A percentile compares a stretch with the other conserved stretches of the same genome.
Conservation (phyloP, 2,329 filamentous ascomycete species). For the Peltaster fructicola region DNA sequence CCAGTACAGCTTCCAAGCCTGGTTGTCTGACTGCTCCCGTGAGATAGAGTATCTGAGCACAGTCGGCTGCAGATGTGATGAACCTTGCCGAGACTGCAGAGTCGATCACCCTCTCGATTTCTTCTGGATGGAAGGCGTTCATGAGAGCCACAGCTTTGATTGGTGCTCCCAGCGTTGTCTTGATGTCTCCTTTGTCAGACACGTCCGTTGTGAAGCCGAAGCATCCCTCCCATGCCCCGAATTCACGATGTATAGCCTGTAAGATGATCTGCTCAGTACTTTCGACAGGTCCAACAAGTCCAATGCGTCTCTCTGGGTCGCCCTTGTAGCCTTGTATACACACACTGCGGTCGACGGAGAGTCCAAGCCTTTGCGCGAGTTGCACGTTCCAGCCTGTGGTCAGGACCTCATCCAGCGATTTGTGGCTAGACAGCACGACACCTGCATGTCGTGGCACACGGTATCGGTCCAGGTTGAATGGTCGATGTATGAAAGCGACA, state of each 20-base stretch:
- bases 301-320: constrained; percentile 2
- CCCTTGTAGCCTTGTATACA: constrained; percentile 4
- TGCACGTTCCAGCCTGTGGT: constrained; percentile 2
- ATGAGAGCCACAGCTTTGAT: constrained; percentile 2
- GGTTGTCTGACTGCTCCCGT: constrained; percentile 2
- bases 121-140: constrained; percentile 3
- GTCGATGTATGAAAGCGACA: constrained; percentile 2
- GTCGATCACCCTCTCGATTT: constrained; percentile 2
- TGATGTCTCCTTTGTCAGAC: no score
- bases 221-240: no score
- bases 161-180: neutral
- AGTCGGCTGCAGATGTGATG: neutral
- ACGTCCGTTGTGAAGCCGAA: no score
- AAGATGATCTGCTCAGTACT: no score
- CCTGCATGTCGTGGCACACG: constrained; percentile 1
- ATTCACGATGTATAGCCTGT: no score
- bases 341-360: no score
- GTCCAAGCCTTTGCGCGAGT: constrained; percentile 1
- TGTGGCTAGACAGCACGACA: constrained; percentile 2
- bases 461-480: constrained; percentile 1
- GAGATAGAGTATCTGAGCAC: constrained; percentile 2
- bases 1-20: constrained; percentile 2
- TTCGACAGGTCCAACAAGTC: no score
- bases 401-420: constrained; percentile 3
- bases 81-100: constrained; percentile 1